A percentile compares a stretch with the other conserved stretches of the same genome.
Evolutionary conservation across 2,329 filamentous ascomycete genomes (phyloP).

Genomic region (Diatrype stigma): DNA sequence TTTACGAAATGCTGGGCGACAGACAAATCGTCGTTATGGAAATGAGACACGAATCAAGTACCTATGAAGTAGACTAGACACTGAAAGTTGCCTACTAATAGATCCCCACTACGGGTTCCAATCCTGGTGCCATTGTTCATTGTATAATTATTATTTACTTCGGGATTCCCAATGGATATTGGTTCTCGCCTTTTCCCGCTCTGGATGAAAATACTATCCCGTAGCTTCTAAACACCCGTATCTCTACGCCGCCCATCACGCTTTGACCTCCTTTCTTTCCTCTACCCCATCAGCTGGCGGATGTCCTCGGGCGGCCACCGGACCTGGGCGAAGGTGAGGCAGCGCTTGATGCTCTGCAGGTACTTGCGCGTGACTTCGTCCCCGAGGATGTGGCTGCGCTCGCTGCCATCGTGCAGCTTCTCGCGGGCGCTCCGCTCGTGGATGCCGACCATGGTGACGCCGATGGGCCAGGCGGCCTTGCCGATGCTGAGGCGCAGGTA

Average conservation of each 20-base stretch:
- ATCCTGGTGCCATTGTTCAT: neutral
- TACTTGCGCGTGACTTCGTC: conserved; percentile 95
- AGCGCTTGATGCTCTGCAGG: conserved; percentile 95
- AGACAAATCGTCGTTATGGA: neutral
- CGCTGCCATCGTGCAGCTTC: conserved; percentile 83
- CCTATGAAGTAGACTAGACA: neutral
- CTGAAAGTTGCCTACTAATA: neutral
- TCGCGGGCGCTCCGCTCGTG: conserved; percentile 94
- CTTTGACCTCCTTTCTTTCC: neutral
- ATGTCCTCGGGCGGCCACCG: conserved; percentile 93
- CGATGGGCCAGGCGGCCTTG: conserved; percentile 97
- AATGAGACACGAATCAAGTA: neutral
- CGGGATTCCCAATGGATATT: too few relatives aligned
- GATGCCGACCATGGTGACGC: conserved; percentile 99
- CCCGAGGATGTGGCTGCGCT: conserved; percentile 92
- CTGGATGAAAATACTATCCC: too few relatives aligned
- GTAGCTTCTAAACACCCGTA: too few relatives aligned
- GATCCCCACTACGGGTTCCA: neutral
- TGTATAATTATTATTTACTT: neutral
- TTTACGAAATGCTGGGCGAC: neutral
- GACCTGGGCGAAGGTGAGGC: conserved; percentile 92
- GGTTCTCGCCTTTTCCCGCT: too few relatives aligned
- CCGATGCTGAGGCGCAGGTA: conserved; percentile 91
- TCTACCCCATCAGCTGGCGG: conserved; percentile 85
- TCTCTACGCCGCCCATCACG: too few relatives aligned